These are phyloP conservation scores for Actinomortierella ambigua DNA, from an alignment of 371 early-diverging fungal species.

Conservation along the genomic window DNA sequence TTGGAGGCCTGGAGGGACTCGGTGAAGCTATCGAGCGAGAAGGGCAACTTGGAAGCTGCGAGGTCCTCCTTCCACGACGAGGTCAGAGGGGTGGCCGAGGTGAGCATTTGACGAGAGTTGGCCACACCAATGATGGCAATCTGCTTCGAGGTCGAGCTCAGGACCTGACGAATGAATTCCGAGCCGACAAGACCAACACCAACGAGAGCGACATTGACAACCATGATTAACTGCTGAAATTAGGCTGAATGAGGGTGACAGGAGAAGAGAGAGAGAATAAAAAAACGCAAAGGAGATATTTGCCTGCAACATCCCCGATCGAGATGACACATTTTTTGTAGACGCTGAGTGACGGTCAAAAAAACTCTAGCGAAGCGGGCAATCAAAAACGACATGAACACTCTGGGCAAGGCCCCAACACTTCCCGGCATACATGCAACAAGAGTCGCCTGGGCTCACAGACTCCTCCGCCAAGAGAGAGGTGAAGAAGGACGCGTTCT, in stretches of 20 bases:
- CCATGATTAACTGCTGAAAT: slow-evolving; percentile 32
- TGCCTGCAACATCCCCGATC: too few relatives aligned
- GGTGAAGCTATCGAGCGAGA: slow-evolving; percentile 52
- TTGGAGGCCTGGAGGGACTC: slow-evolving; percentile 55
- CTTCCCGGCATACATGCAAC: too few relatives aligned
- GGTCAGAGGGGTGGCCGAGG: slow-evolving; percentile 48
- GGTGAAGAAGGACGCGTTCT: too few relatives aligned
- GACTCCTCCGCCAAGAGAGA: too few relatives aligned
- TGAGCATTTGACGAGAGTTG: slow-evolving; percentile 49
- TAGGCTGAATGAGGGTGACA: slow-evolving; percentile 12
- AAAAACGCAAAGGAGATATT: slow-evolving; percentile 1
- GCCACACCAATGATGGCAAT: slow-evolving; percentile 45
- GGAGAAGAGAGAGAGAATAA: neutral
- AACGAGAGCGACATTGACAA: slow-evolving; percentile 85
- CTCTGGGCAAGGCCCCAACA: too few relatives aligned
- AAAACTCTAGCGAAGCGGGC: too few relatives aligned
- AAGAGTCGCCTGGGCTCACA: too few relatives aligned
- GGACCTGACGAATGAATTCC: slow-evolving; percentile 67
- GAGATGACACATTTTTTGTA: too few relatives aligned
- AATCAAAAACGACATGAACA: too few relatives aligned
- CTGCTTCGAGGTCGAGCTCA: slow-evolving; percentile 39
- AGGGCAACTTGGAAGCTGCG: slow-evolving; percentile 23
- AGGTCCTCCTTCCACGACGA: slow-evolving; percentile 36
- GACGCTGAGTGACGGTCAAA: neutral
- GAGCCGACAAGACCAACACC: slow-evolving; percentile 95